phyloP scores from a whole-genome alignment of 2,329 filamentous ascomycete species.

The Curvularia eragrostidis region DNA sequence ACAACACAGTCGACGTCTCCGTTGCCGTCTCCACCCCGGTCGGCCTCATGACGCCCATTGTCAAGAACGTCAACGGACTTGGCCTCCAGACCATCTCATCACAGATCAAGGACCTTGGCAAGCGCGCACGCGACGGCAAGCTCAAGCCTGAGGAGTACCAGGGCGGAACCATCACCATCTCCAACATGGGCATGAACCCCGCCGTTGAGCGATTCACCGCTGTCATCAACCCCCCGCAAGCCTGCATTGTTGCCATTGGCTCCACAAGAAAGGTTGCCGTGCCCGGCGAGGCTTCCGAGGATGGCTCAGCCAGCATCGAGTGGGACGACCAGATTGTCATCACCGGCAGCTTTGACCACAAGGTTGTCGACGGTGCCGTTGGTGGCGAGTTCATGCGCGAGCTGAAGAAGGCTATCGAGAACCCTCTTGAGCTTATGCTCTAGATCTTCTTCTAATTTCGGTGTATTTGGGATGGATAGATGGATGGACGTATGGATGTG shows the following conservation, averaged over 20 bases:
- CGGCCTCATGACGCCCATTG: constrained; percentile 96
- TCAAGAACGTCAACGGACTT: constrained; percentile 84
- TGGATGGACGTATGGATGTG: background rate
- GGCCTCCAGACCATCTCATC: constrained; percentile 88
- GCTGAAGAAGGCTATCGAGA: constrained; percentile 97
- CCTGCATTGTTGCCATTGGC: constrained; percentile 91
- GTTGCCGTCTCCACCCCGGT: constrained; percentile 93
- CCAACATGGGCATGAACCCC: constrained; percentile 99
- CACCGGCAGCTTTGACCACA: constrained; percentile 97
- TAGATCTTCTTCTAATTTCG: constrained; percentile 55
- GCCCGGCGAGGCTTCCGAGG: constrained; percentile 77
- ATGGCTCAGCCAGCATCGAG: constrained; percentile 74
- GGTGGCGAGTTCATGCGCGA: constrained; percentile 96
- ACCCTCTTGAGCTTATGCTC: constrained; percentile 91
- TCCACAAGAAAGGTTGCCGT: constrained; percentile 95
- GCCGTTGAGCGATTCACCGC: constrained; percentile 97
- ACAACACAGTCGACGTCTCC: constrained; percentile 91
- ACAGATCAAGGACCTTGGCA: constrained; percentile 94
- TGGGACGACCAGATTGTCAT: constrained; percentile 98
- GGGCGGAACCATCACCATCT: constrained; percentile 98
- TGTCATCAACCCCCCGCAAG: constrained; percentile 98
- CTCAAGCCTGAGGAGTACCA: constrained; percentile 99
- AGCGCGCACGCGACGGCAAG: constrained; percentile 95
- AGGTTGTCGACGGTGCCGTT: constrained; percentile 95
- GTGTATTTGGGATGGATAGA: constrained; percentile 13